These are phyloP conservation scores for Vigna nakashimae DNA, from an alignment of 306 rosid species.

Conservation along the genomic window DNA sequence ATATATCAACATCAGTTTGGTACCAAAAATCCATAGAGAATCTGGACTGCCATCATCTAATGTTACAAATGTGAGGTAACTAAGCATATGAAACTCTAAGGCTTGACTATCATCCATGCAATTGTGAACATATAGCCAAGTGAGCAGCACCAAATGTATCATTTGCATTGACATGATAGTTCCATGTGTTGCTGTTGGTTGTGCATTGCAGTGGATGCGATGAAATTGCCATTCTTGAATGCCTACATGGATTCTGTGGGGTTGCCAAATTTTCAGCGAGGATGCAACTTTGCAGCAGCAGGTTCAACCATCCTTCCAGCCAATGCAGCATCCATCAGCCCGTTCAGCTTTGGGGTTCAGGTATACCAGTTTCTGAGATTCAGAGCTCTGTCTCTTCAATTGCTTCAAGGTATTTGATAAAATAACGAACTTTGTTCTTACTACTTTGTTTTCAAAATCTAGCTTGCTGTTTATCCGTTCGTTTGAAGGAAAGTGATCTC, in stretches of 20 bases:
- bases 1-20: too few species aligned
- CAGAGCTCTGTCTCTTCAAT: conserved; percentile 65
- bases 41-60: background rate
- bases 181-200: background rate
- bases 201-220: conserved; percentile 67
- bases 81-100: background rate
- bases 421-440: conserved; percentile 8
- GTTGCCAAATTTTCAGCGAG: conserved; percentile 64
- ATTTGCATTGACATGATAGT: conserved; percentile 6
- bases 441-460: background rate
- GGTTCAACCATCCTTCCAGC: conserved; percentile 79
- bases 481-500: background rate
- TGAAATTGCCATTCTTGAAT: conserved; percentile 71
- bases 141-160: background rate
- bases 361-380: conserved; percentile 72
- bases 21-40: too few species aligned
- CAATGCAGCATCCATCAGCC: conserved; percentile 64
- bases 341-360: conserved; percentile 69
- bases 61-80: background rate
- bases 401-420: conserved; percentile 57
- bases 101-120: background rate
- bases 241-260: conserved; percentile 77
- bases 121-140: background rate
- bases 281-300: conserved; percentile 77
- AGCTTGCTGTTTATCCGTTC: background rate